Evolutionary conservation across 225 moss, liverwort and hornwort species (phyloP).

Genomic region (Bryoerythrophyllum caledonicum): DNA sequence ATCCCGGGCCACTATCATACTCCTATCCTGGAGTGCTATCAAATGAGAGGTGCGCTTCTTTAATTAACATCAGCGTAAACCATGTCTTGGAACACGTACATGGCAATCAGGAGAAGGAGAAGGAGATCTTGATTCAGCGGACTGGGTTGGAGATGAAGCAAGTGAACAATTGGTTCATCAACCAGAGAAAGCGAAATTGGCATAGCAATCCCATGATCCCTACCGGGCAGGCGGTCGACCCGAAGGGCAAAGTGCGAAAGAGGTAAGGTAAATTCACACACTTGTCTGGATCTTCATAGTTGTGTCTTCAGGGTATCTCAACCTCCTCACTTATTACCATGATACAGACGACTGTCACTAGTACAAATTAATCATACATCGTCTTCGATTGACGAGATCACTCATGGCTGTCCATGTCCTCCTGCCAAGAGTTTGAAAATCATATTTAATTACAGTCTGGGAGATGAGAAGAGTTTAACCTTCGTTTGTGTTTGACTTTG

Average conservation of each 20-base stretch:
- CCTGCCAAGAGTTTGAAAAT: no score
- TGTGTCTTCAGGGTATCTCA: not conserved
- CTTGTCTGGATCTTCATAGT: not conserved
- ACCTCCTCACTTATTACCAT: not conserved
- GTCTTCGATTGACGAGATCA: no score
- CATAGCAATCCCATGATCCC: constrained; percentile 53
- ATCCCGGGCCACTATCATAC: not conserved
- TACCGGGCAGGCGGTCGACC: constrained; percentile 21
- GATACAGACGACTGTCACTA: not conserved
- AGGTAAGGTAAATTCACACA: not conserved
- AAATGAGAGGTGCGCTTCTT: constrained; percentile 3
- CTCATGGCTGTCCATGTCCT: no score
- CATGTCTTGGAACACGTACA: not conserved
- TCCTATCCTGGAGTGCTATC: not conserved
- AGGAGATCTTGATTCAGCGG: constrained; percentile 68
- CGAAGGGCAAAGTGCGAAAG: no score
- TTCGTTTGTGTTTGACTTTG: constrained; percentile 4
- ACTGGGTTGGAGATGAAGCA: constrained; percentile 91
- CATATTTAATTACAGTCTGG: no score
- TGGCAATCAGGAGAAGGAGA: constrained; percentile 77
- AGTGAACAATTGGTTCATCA: constrained; percentile 95
- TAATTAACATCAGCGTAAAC: not conserved
- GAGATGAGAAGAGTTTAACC: not conserved
- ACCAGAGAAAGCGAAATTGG: constrained; percentile 92
- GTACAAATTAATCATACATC: no score